Conservation (phyloP, 1,284 basidiomycete species). For the Mycosarcoma maydis region DNA sequence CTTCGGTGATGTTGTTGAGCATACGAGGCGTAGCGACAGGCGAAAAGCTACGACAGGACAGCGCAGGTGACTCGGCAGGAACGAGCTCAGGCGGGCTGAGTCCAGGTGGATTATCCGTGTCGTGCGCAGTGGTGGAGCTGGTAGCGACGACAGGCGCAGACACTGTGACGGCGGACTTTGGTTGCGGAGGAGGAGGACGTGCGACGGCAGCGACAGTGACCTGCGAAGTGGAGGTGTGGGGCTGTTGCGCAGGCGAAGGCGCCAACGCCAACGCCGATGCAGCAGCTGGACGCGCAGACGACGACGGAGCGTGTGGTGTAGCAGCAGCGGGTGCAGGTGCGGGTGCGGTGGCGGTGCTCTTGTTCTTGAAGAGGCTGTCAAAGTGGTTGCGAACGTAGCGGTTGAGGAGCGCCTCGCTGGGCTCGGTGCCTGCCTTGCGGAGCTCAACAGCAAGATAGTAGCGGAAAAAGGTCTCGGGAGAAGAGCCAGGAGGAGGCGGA, state of each 20-base stretch:
- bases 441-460: constrained; percentile 63
- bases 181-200: constrained; percentile 18
- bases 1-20: constrained; percentile 27
- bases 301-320: background rate
- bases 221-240: constrained; percentile 22
- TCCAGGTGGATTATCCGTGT: constrained; percentile 28
- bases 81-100: constrained; percentile 43
- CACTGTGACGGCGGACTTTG: constrained; percentile 10
- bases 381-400: constrained; percentile 62
- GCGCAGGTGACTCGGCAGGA: constrained; percentile 29
- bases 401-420: constrained; percentile 57
- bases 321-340: constrained; percentile 2
- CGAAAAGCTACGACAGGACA: constrained; percentile 36
- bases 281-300: constrained; percentile 3
- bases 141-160: background rate
- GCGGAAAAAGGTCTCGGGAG: constrained; percentile 53
- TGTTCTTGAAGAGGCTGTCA: constrained; percentile 54
- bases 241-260: constrained; percentile 1
- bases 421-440: constrained; percentile 54
- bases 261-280: background rate
- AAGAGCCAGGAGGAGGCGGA: constrained; percentile 49
- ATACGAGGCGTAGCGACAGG: constrained; percentile 29
- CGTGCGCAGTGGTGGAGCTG: background rate
- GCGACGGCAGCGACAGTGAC: constrained; percentile 39
- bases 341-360: constrained; percentile 3